phyloP scores from a whole-genome alignment of 2,329 filamentous ascomycete species.

The Epichloe gansuensis region DNA sequence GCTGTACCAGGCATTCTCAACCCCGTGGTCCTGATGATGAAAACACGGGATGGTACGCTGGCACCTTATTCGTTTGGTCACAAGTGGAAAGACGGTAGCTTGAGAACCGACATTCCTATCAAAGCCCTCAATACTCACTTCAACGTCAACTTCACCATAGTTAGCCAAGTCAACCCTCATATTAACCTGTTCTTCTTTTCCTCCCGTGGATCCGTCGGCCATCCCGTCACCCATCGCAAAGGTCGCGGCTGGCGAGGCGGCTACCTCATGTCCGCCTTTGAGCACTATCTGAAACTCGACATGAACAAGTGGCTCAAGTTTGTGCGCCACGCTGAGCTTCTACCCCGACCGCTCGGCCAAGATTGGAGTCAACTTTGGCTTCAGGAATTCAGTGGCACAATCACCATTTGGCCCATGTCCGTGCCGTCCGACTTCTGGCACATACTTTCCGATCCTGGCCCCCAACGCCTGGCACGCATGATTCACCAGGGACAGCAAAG shows the following conservation, averaged over 20 bases:
- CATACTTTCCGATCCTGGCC: constrained; percentile 74
- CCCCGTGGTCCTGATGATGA: constrained; percentile 87
- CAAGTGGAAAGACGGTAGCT: constrained; percentile 96
- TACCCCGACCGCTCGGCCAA: constrained; percentile 81
- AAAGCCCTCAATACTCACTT: constrained; percentile 92
- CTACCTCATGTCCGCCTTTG: constrained; percentile 80
- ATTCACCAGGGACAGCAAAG: constrained; percentile 81
- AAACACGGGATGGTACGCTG: constrained; percentile 62
- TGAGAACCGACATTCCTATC: constrained; percentile 90
- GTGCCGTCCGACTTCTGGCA: constrained; percentile 68
- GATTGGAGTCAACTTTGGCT: constrained; percentile 97
- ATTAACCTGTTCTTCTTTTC: constrained; percentile 99
- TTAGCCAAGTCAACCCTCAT: constrained; percentile 82
- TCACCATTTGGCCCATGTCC: constrained; percentile 91
- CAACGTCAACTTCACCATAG: constrained; percentile 96
- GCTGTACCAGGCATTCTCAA: constrained; percentile 94
- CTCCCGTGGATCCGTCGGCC: constrained; percentile 79
- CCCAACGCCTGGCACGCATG: constrained; percentile 70
- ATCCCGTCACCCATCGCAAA: constrained; percentile 84
- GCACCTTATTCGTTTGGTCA: constrained; percentile 92
- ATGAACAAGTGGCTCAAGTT: constrained; percentile 97
- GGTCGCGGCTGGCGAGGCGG: constrained; percentile 93
- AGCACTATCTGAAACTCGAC: constrained; percentile 94
- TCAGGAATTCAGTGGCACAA: constrained; percentile 85
- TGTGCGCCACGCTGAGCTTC: constrained; percentile 77